phyloP scores from a whole-genome alignment of 306 rosid species.

The Cicer cuneatum region DNA sequence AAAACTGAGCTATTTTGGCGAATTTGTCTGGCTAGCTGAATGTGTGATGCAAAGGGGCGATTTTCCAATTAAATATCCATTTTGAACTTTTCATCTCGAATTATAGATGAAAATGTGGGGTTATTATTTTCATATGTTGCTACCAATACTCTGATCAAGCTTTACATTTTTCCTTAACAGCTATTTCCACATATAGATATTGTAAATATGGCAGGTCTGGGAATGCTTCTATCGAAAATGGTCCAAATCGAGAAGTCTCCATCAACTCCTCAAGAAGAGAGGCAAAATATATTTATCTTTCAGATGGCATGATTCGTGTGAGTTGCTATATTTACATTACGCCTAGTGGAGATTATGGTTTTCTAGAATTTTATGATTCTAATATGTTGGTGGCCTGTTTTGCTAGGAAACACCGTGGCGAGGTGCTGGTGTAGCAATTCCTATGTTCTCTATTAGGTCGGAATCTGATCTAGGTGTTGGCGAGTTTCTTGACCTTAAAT shows the following conservation, averaged over 20 bases:
- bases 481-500: conserved; percentile 95
- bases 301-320: conserved; percentile 94
- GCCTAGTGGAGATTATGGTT: conserved; percentile 31
- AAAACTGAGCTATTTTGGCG: conserved; percentile 80
- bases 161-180: conserved; percentile 60
- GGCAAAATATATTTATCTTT: conserved; percentile 65
- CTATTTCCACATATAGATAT: conserved; percentile 77
- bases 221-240: conserved; percentile 66
- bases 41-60: conserved; percentile 66
- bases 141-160: conserved; percentile 14
- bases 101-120: conserved; percentile 16
- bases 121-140: conserved; percentile 37
- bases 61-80: conserved; percentile 87
- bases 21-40: conserved; percentile 85
- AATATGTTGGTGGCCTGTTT: conserved; percentile 40
- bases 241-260: conserved; percentile 71
- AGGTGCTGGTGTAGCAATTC: conserved; percentile 93
- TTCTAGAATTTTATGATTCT: conserved; percentile 20
- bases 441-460: conserved; percentile 94
- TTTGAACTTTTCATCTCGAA: conserved; percentile 36
- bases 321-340: conserved; percentile 41
- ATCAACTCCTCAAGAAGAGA: conserved; percentile 60
- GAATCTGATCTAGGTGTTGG: conserved; percentile 95
- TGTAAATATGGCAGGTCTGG: conserved; percentile 72
- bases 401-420: conserved; percentile 87